These are phyloP conservation scores for Didymella exigua DNA, from an alignment of 2,329 filamentous ascomycete species.

Conservation along the genomic window DNA sequence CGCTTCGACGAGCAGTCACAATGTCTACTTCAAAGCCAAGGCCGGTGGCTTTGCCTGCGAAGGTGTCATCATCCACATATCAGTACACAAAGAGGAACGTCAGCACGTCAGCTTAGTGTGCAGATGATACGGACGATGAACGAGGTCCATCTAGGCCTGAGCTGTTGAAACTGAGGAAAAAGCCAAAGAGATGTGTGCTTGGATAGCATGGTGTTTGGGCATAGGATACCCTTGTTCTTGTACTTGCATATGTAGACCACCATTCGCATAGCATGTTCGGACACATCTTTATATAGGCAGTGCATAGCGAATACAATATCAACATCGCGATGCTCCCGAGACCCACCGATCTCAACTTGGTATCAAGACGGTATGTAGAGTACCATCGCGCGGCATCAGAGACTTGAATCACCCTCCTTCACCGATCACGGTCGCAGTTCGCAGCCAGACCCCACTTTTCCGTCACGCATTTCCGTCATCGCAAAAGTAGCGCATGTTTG, in stretches of 20 bases:
- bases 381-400: not conserved
- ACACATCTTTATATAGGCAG: not conserved
- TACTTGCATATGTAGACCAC: not conserved
- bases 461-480: no score
- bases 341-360: not conserved
- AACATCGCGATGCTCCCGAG: not conserved
- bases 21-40: not conserved
- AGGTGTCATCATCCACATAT: not conserved
- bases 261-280: not conserved
- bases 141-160: not conserved
- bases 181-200: slow-evolving; percentile 6
- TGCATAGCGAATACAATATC: not conserved
- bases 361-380: not conserved
- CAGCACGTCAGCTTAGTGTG: slow-evolving; percentile 5
- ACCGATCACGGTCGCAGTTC: no score
- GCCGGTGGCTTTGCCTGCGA: not conserved
- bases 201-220: slow-evolving; percentile 4
- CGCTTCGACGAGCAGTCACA: not conserved
- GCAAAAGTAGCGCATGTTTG: no score
- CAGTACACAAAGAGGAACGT: not conserved
- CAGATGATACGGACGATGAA: slow-evolving; percentile 7
- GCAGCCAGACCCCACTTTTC: no score
- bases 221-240: slow-evolving; percentile 1
- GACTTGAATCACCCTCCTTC: no score
- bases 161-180: slow-evolving; percentile 2